Evolutionary conservation across 2,329 filamentous ascomycete genomes (phyloP), one percentile per base, ranked within the genome.

Genomic region (Nakataea oryzae): DNA sequence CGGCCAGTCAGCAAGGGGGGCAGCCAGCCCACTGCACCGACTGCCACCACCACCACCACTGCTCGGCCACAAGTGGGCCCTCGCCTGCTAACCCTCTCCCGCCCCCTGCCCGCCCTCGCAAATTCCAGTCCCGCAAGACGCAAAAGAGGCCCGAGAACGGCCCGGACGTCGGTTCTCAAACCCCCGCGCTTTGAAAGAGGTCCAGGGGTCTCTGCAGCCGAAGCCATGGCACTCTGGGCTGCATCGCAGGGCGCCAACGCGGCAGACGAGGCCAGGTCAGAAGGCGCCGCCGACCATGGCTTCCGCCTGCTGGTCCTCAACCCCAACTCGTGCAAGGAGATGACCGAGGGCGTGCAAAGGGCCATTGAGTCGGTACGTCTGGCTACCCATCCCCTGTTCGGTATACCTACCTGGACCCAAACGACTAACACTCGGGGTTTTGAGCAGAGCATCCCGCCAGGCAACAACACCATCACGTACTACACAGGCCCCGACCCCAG

Each of bases 311-410:
- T 93, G 54, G 78, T 93, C 64, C 80, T 93, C 68, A 93, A 95
- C 70, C 90, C 90, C 41, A 95, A 95, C 75, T 91, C 88, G 2
- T 91, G 87, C 1, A 68, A 75, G 62, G 76, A 79, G 62, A 93
- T 93, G 89, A 93, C 89, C 13, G 76, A 84, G 8, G 84, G 82
- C 29, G 79, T 93, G 68, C 79, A 80, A 62, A 69, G 74, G 58
- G 76, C 79, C 59, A 76, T 86, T 12, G 58, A 54, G 2, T 41
- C 26, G n/a, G 58, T 54, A 56, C 21, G 28, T 56, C 4, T 6
- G 24, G 26, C n/a, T 26, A 21, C 3, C 3, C 3, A 26, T 24
- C 1, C 17, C 21, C n/a, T 2, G 28, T 12, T n/a, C 14, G 9
- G 21, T 1, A 1, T 8, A 9, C 41, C 5, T n/a, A 0, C 1